A percentile compares a stretch with the other conserved stretches of the same genome.
Conservation (phyloP, 306 rosid species). For the Astragalus glycyphyllos region DNA sequence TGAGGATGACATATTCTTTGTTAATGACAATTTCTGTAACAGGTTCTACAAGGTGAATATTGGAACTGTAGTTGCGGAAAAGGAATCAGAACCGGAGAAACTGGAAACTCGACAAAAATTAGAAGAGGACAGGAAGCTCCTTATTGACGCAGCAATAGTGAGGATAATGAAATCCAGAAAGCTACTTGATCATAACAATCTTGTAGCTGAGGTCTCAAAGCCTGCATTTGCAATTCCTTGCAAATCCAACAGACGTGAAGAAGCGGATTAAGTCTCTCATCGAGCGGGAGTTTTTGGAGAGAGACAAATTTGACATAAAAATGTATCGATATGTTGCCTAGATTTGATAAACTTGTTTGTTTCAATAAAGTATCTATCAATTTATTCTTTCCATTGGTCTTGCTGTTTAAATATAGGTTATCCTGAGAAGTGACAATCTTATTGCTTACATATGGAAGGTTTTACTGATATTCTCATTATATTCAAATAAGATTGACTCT, state of each 20-base stretch:
- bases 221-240: constrained; percentile 71
- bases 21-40: constrained; percentile 75
- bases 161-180: constrained; percentile 90
- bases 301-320: constrained; percentile 69
- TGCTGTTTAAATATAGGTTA: no score
- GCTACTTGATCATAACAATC: constrained; percentile 74
- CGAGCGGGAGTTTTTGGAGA: constrained; percentile 87
- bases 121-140: constrained; percentile 87
- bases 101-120: constrained; percentile 85
- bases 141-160: constrained; percentile 83
- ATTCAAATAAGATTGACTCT: no score
- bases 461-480: no score
- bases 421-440: no score
- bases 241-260: constrained; percentile 80
- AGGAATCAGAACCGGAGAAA: constrained; percentile 85
- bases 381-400: no score
- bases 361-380: constrained; percentile 17
- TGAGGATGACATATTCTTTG: constrained; percentile 71
- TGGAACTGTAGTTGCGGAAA: constrained; percentile 85
- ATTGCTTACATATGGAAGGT: no score
- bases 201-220: constrained; percentile 84
- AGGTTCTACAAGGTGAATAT: constrained; percentile 82
- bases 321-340: constrained; percentile 75
- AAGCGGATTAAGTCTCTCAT: constrained; percentile 86
- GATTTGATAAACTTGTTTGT: constrained; percentile 29